phyloP scores from a whole-genome alignment of 1,284 basidiomycete species.

The Gymnopus androsaceus region DNA sequence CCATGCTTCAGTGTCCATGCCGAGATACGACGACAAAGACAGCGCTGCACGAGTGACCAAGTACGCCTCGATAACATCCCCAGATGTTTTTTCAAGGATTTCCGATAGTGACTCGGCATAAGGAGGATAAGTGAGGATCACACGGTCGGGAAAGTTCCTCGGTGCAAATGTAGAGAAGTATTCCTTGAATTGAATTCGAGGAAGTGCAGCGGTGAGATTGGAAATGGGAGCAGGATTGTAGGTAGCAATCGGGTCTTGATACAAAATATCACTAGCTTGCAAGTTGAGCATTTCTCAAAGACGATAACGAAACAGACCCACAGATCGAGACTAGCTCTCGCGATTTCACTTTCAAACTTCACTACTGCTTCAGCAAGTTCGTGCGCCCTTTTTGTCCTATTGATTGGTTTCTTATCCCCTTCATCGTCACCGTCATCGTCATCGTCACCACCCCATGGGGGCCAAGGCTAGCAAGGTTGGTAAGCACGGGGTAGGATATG shows the following conservation, averaged over 20 bases:
- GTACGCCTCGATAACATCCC: conserved; percentile 85
- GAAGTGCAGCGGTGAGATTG: conserved; percentile 73
- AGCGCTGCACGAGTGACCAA: conserved; percentile 75
- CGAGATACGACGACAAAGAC: conserved; percentile 67
- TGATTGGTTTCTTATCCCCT: conserved; percentile 43
- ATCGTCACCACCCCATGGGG: conserved; percentile 70
- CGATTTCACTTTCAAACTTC: conserved; percentile 80
- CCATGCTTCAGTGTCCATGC: conserved; percentile 75
- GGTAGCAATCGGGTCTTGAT: conserved; percentile 81
- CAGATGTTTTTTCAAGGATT: conserved; percentile 70
- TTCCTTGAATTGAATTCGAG: conserved; percentile 78
- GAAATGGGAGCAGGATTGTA: conserved; percentile 84
- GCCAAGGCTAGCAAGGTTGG: too few species aligned
- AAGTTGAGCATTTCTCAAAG: conserved; percentile 3
- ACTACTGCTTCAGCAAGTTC: conserved; percentile 77
- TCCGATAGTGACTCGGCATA: conserved; percentile 72
- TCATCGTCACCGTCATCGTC: too few species aligned
- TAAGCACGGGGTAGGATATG: too few species aligned
- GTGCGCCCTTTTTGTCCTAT: conserved; percentile 50
- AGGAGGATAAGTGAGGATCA: conserved; percentile 83
- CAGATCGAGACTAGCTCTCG: conserved; percentile 80
- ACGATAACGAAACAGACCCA: conserved; percentile 37
- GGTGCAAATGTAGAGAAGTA: conserved; percentile 88
- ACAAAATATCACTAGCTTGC: conserved; percentile 55
- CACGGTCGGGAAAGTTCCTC: conserved; percentile 70